phyloP scores from a whole-genome alignment of 1,284 basidiomycete species.

The Golubevia pallescens region DNA sequence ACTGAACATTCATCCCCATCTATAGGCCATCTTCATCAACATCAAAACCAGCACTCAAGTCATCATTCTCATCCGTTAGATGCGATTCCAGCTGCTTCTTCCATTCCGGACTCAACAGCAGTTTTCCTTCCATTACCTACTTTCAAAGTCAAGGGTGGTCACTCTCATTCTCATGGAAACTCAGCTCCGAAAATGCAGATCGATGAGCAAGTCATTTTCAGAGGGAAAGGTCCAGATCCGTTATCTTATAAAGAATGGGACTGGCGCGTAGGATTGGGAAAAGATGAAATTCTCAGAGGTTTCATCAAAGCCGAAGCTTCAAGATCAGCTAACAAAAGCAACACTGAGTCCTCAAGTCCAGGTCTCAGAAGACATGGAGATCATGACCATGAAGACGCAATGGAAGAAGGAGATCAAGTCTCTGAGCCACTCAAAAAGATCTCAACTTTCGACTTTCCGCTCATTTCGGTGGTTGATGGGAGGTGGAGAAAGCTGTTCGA shows the following conservation, averaged over 20 bases:
- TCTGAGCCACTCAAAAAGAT: too few species aligned
- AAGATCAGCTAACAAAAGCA: too few species aligned
- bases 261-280: slow-evolving; percentile 36
- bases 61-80: too few species aligned
- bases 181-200: slow-evolving; percentile 18
- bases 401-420: slow-evolving; percentile 18
- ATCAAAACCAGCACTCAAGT: too few species aligned
- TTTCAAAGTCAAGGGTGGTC: slow-evolving; percentile 8
- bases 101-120: too few species aligned
- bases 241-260: slow-evolving; percentile 62
- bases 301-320: slow-evolving; percentile 26
- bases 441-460: too few species aligned
- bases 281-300: slow-evolving; percentile 25
- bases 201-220: slow-evolving; percentile 48
- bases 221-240: slow-evolving; percentile 49
- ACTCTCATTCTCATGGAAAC: slow-evolving; percentile 20
- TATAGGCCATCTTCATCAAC: too few species aligned
- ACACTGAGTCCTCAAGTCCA: too few species aligned
- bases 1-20: too few species aligned
- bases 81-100: too few species aligned
- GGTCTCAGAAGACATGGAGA: too few species aligned
- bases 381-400: slow-evolving; percentile 21
- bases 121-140: slow-evolving; percentile 1
- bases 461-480: slow-evolving; percentile 41
- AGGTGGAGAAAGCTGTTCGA: slow-evolving; percentile 53